A percentile compares a stretch with the other conserved stretches of the same genome.
Conservation (phyloP, 1,139 yeast genomes). For the Ogataea hybrid region DNA sequence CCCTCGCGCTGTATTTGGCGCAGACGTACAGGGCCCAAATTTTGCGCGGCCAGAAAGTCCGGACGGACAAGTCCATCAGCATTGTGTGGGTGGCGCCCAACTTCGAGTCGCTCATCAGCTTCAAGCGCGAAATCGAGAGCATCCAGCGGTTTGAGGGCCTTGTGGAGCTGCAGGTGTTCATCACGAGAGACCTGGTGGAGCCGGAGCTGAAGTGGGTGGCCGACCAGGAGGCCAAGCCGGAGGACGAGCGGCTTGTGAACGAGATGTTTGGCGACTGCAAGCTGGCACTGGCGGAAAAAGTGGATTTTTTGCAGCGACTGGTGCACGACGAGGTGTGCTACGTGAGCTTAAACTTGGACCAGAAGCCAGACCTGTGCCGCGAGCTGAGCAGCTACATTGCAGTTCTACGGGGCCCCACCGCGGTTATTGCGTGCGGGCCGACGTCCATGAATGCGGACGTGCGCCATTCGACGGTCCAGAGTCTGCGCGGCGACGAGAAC, state of each 20-base stretch:
- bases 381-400: constrained; percentile 21
- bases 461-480: constrained; percentile 29
- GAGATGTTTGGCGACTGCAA: background rate
- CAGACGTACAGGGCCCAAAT: constrained; percentile 31
- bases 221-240: background rate
- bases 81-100: constrained; percentile 35
- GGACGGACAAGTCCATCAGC: constrained; percentile 22
- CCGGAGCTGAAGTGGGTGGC: constrained; percentile 14
- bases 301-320: constrained; percentile 19
- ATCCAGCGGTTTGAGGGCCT: constrained; percentile 24
- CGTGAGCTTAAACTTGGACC: constrained; percentile 21
- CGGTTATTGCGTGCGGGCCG: constrained; percentile 37
- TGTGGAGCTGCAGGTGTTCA: constrained; percentile 27
- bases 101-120: constrained; percentile 31
- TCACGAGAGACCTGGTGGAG: constrained; percentile 25
- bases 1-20: constrained; percentile 37
- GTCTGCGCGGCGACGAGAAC: constrained; percentile 24
- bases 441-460: constrained; percentile 32
- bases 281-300: constrained; percentile 10
- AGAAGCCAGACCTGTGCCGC: constrained; percentile 25
- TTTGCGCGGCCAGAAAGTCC: constrained; percentile 24
- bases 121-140: constrained; percentile 30
- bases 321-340: constrained; percentile 17
- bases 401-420: constrained; percentile 25
- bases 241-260: too few species aligned